Base-by-base conservation (phyloP, 106 monocot genomes). In the Dendrobium chrysotoxum region DNA sequence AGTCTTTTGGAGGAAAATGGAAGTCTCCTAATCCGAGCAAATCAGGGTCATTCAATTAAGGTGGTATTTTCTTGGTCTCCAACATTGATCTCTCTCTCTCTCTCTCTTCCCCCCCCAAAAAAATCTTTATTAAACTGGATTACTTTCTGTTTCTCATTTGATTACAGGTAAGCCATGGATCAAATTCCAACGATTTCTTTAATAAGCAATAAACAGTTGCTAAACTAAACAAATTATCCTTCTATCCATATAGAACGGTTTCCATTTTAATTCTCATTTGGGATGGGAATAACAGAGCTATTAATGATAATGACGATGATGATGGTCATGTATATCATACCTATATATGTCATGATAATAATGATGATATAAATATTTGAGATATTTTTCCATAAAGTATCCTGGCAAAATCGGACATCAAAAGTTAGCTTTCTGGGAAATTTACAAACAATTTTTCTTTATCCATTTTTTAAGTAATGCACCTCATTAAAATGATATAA, bases 11-110 rank as follows among this genome's bases (percentile, higher is more conserved):
- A 99, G 68, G 95, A 99, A 85, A 85, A 86, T 86, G 99, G 90
- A 21, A 87, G 91, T 78, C 88, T 99, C 42, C 77, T 91, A 40
- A 99, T 99, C 40, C 92, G 99, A 61, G 99, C 99, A 75, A 99
- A 99, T 78, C 99, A 99, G 83, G 99, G 99, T 8, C 99, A 99
- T 76, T 85, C 99, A 26, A 84, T 95, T 53, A 79, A 75, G 85
- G 98, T 98, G 54, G 74, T 78, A 17, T 50, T 77, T 79, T 46
- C 23, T 76, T 68, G 79, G 11, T 74, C 18, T 42, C 71, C 17
- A 71, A 71, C 30, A 68, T n/a, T 28, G 9, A 44, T 40, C 53
- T 53, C 53, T 53, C 53, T n/a, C n/a, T n/a, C 9, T 53, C 16
- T 53, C 16, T 53, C 16, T 4, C 16, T 4, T 8, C 1, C 16